Evolutionary conservation across 768 basidiomycete genomes (phyloP).

Genomic region (Phaeotremella fagi): DNA sequence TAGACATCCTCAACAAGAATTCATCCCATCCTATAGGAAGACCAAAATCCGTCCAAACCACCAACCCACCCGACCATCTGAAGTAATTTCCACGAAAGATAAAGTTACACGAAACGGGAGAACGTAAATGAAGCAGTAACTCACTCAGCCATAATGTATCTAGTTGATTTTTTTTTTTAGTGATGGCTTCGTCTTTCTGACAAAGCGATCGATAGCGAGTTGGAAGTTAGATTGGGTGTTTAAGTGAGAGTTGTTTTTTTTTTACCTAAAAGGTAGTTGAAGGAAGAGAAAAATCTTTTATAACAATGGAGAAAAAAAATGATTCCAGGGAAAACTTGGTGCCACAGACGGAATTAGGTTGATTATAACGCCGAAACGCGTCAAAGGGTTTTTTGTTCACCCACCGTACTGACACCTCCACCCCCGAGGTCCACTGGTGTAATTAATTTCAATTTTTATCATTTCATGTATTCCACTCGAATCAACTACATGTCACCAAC

Average conservation of each 20-base stretch:
- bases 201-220: slow-evolving; percentile 30
- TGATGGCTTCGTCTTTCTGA: slow-evolving; percentile 33
- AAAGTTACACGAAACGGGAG: no score
- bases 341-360: not conserved
- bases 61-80: no score
- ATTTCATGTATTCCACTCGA: no score
- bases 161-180: slow-evolving; percentile 18
- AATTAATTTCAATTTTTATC: no score
- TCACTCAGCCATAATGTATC: slow-evolving; percentile 45
- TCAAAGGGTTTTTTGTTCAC: not conserved
- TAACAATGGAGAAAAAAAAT: slow-evolving; percentile 2
- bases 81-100: no score
- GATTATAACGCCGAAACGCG: not conserved
- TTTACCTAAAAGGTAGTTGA: slow-evolving; percentile 23
- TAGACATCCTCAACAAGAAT: no score
- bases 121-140: slow-evolving; percentile 16
- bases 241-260: slow-evolving; percentile 4
- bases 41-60: no score
- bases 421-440: not conserved
- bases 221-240: slow-evolving; percentile 9
- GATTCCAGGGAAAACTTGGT: not conserved
- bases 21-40: no score
- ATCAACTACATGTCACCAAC: slow-evolving; percentile 10
- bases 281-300: slow-evolving; percentile 16
- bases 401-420: not conserved